Evolutionary conservation across 371 early-diverging fungal genomes (phyloP), one percentile per base, ranked within the genome.

Genomic region (Smittium mucronatum): DNA sequence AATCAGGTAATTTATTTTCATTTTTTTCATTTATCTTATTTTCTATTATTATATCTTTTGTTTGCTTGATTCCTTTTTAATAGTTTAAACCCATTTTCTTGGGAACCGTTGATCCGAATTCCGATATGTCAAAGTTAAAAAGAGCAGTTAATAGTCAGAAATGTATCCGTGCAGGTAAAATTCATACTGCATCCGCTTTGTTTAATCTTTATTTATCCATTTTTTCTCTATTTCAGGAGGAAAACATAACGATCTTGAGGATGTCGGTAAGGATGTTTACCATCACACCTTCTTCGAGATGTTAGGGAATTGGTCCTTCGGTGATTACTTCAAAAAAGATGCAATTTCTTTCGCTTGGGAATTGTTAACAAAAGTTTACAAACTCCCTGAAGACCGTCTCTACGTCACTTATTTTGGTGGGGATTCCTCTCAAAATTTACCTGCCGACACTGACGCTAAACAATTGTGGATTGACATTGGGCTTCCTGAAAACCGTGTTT

Each of bases 201-300:
- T 26, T 5, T 59, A 2, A 11, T 59, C 28, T 59, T 26, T 59
- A 59, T 16, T 59, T 59, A 16, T n/a, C 2, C 59, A 21, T 26
- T 25, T 65, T 34, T 30, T 34, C 11, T 57, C 33, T 29, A 47
- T 29, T 28, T 31, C 71, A 94, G 95, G 99, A 78, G 99, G 99
- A 67, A 99, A 99, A 84, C 99, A 99, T 82, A 99, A 99, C 79
- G 99, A 99, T 82, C 87, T 99, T 70, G 99, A 99, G 69, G 99
- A 99, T 82, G 99, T 99, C 29, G 99, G 99, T 70, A 97, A 93
- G 78, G 99, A 99, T 78, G 94, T 93, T 5, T 99, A 99, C 80
- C 99, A 99, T 81, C 99, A 99, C 81, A 99, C 99, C 47, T 99
- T 96, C 84, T 99, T 99, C 84, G 99, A 99, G 82, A 99, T 99